phyloP scores from a whole-genome alignment of 1,139 yeast species.

The Pichia sp. region DNA sequence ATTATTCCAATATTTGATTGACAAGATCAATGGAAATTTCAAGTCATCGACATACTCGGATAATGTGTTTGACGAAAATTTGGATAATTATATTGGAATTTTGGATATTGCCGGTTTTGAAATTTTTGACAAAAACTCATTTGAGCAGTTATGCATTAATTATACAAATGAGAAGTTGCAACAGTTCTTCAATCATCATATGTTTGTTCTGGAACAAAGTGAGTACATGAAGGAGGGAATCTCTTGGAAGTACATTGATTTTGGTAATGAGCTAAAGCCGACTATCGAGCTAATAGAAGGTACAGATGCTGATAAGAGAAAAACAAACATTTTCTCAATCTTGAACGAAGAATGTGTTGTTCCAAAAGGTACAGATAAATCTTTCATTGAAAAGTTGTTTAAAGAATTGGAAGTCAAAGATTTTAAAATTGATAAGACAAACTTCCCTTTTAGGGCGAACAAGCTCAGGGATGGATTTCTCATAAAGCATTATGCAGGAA shows the following conservation, averaged over 20 bases:
- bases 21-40: conserved; percentile 69
- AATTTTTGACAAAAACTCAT: conserved; percentile 84
- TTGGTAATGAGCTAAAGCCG: conserved; percentile 94
- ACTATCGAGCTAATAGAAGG: conserved; percentile 88
- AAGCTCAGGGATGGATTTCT: conserved; percentile 68
- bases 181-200: conserved; percentile 96
- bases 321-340: conserved; percentile 78
- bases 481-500: conserved; percentile 90
- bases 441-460: conserved; percentile 43
- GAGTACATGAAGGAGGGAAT: conserved; percentile 91
- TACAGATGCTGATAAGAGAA: conserved; percentile 34
- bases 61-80: conserved; percentile 16
- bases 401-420: conserved; percentile 53
- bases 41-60: conserved; percentile 16
- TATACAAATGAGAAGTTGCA: conserved; percentile 95
- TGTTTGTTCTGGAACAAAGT: conserved; percentile 94
- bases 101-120: conserved; percentile 98
- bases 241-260: conserved; percentile 94
- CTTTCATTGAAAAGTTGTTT: conserved; percentile 78
- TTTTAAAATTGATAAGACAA: conserved; percentile 41
- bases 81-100: conserved; percentile 73
- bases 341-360: conserved; percentile 94
- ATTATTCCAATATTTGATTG: conserved; percentile 73
- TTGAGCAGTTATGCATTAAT: conserved; percentile 94
- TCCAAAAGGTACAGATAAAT: conserved; percentile 80